A percentile compares a stretch with the other conserved stretches of the same genome.
phyloP scores from a whole-genome alignment of 1,139 yeast genomes.

The Blastobotrys persicus region DNA sequence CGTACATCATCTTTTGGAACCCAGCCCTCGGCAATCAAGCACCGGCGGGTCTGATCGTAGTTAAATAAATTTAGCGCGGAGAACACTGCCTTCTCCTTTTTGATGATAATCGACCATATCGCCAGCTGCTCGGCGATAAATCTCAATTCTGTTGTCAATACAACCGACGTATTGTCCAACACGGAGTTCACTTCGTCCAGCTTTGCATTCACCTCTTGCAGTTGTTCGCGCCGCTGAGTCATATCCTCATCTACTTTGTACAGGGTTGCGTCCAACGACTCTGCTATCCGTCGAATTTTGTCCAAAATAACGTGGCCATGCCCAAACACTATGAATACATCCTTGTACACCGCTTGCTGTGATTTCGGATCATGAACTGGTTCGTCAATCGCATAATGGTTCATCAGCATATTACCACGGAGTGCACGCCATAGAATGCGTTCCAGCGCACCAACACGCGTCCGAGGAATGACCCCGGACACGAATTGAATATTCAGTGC shows the following conservation, averaged over 20 bases:
- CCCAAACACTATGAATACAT: slow-evolving; percentile 78
- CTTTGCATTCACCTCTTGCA: slow-evolving; percentile 56
- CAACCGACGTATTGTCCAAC: slow-evolving; percentile 64
- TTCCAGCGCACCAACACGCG: slow-evolving; percentile 67
- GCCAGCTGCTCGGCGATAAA: slow-evolving; percentile 73
- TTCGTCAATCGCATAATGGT: slow-evolving; percentile 63
- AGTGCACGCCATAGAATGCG: slow-evolving; percentile 90
- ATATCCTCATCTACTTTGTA: slow-evolving; percentile 65
- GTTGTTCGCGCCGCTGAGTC: slow-evolving; percentile 55
- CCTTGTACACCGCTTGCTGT: slow-evolving; percentile 54
- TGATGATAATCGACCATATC: slow-evolving; percentile 62
- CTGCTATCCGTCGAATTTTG: slow-evolving; percentile 72
- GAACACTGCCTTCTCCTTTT: slow-evolving; percentile 72
- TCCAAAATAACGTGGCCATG: slow-evolving; percentile 75
- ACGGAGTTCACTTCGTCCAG: slow-evolving; percentile 66
- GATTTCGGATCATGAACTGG: slow-evolving; percentile 52
- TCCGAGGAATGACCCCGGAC: slow-evolving; percentile 78
- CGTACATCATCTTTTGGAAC: slow-evolving; percentile 59
- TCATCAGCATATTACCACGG: slow-evolving; percentile 83
- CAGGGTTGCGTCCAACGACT: slow-evolving; percentile 77
- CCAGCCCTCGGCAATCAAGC: slow-evolving; percentile 98
- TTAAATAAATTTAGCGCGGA: slow-evolving; percentile 76
- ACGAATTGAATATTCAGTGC: slow-evolving; percentile 53
- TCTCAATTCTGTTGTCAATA: slow-evolving; percentile 70
- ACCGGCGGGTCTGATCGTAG: slow-evolving; percentile 79